Percentiles rank a stretch among this genome's conserved stretches.
Conservation (phyloP, 2,329 filamentous ascomycete species). For the Capronia epimyces region DNA sequence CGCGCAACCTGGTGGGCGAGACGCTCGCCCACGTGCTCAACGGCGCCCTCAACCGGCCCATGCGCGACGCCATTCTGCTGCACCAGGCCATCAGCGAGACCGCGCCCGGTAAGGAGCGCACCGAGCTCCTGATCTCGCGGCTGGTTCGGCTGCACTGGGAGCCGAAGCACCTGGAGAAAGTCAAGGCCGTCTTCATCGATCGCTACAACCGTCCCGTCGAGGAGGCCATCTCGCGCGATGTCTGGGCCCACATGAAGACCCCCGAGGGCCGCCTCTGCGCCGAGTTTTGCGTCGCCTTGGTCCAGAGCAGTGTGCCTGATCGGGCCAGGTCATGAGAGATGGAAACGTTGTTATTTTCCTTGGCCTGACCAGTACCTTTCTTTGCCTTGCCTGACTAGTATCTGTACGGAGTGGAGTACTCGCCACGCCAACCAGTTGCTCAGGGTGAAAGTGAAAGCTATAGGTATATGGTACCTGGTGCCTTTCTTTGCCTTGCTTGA, state of each 20-base stretch:
- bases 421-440: no score
- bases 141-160: conserved; percentile 93
- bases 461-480: no score
- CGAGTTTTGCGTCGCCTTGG: conserved; percentile 26
- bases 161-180: conserved; percentile 66
- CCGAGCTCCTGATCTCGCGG: conserved; percentile 80
- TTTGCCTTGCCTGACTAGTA: no score
- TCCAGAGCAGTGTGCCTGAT: conserved; percentile 11
- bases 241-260: conserved; percentile 49
- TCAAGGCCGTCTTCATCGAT: conserved; percentile 73
- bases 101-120: conserved; percentile 64
- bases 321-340: neutral
- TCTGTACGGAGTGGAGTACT: no score
- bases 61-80: conserved; percentile 83
- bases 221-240: conserved; percentile 71
- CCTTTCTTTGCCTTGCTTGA: no score
- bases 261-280: conserved; percentile 25
- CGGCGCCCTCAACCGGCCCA: conserved; percentile 90
- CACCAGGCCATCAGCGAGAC: conserved; percentile 81
- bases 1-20: conserved; percentile 88
- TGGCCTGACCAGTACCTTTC: no score
- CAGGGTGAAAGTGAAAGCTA: no score
- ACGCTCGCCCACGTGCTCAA: conserved; percentile 92
- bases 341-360: no score
- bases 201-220: conserved; percentile 71